A percentile compares a stretch with the other conserved stretches of the same genome.
Evolutionary conservation across 257 asterid genomes (phyloP).

Genomic region (Anisodus acutangulus): DNA sequence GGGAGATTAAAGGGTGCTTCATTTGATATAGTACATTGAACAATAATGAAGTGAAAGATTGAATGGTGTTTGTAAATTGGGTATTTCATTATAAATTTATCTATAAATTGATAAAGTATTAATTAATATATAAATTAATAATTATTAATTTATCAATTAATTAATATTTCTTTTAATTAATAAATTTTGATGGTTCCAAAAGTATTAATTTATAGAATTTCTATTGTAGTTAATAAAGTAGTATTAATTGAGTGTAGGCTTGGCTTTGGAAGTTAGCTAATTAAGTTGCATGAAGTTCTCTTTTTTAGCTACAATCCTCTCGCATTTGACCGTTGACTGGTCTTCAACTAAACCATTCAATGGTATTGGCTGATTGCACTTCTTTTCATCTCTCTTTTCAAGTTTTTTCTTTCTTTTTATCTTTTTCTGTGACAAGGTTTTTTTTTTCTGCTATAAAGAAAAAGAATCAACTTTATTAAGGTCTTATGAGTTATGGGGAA

Average conservation of each 20-base stretch:
- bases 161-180: no score
- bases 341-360: background rate
- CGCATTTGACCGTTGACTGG: background rate
- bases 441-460: background rate
- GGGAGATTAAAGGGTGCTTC: no score
- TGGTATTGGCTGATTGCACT: background rate
- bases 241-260: background rate
- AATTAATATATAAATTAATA: no score
- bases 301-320: background rate
- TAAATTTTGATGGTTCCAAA: no score
- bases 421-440: background rate
- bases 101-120: no score
- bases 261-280: background rate
- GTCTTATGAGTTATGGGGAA: background rate
- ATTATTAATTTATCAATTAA: no score
- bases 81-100: no score
- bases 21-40: no score
- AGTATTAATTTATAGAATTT: no score
- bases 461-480: conserved; percentile 4
- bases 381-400: background rate
- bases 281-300: background rate
- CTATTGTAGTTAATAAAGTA: background rate
- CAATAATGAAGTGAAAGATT: no score
- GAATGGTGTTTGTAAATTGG: no score
- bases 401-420: background rate